Conservation (phyloP, 2,329 filamentous ascomycete genomes). For the Fusarium lyarnte region DNA sequence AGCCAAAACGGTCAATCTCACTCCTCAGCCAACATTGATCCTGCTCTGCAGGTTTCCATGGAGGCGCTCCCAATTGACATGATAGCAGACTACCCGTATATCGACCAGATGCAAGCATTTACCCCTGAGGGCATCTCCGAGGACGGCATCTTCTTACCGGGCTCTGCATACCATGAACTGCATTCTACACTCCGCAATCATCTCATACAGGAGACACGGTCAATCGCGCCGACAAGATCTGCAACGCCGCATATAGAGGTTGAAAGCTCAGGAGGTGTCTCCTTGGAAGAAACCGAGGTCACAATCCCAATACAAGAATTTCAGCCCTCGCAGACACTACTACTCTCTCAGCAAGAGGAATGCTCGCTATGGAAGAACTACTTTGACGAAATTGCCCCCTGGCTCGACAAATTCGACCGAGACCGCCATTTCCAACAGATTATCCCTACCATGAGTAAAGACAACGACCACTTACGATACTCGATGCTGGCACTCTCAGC, state of each 20-base stretch:
- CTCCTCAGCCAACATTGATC: constrained; percentile 26
- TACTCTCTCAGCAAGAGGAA: constrained; percentile 46
- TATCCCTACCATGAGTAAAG: constrained; percentile 57
- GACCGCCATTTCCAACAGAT: constrained; percentile 58
- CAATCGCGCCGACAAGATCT: constrained; percentile 49
- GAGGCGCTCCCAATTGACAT: constrained; percentile 30
- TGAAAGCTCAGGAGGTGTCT: constrained; percentile 8
- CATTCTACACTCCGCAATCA: constrained; percentile 57
- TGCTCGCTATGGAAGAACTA: constrained; percentile 53
- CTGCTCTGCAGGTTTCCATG: constrained; percentile 35
- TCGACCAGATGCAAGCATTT: constrained; percentile 44
- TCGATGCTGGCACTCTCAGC: constrained; percentile 62
- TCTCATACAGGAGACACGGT: constrained; percentile 55
- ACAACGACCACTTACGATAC: constrained; percentile 56
- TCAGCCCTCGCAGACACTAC: constrained; percentile 15
- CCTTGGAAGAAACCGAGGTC: constrained; percentile 19
- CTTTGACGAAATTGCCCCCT: constrained; percentile 54
- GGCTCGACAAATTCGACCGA: constrained; percentile 64
- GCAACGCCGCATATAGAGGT: constrained; percentile 35
- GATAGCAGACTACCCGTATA: constrained; percentile 37
- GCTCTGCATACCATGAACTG: constrained; percentile 57
- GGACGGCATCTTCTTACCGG: constrained; percentile 58
- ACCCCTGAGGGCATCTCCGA: constrained; percentile 48
- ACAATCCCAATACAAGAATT: constrained; percentile 28
- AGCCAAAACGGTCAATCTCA: constrained; percentile 45